Base-by-base conservation (phyloP, 2,329 filamentous ascomycete species). In the Xylariaceae sp. region DNA sequence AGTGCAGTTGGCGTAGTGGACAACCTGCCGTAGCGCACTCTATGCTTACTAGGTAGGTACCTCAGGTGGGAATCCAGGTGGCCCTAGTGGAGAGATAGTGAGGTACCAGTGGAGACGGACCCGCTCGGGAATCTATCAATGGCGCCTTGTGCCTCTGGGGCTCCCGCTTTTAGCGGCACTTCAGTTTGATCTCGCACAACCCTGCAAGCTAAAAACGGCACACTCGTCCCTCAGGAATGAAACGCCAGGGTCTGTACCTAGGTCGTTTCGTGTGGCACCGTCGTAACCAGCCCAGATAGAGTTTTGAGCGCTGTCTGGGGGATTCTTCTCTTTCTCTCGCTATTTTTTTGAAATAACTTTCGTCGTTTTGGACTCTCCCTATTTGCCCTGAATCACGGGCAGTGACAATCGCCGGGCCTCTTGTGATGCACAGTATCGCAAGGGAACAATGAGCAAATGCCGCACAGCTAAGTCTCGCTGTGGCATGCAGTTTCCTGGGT, bases 151-250 rank as follows among this genome's bases (percentile, higher is more conserved):
- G 30, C 41, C 48, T 41, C 59, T 61, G 63, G 55, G 61, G 52
- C 56, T 64, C 63, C 63, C 63, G 63, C 58, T 63, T 62, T 64
- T 64, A 64, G 63, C 56, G 63, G 61, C 63, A 47, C 58, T 58
- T 63, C 56, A 54, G 49, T 44, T 35, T 51, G 52, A 56, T 60
- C 35, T 18, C 11, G 23, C 17, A 17, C 37, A 51, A 30, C 9
- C 54, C 23, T 34, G 13, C 50, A 45, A 34, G 53, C 53, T 57
- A 56, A 56, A 61, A 59, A 51, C 51, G 54, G 57, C 52, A 51
- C 39, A 55, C 23, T n/a, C 56, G 30, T 35, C 13, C 45, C 41
- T 59, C 35, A 30, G 37, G 37, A 41, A 41, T 63, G 61, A 61
- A 65, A 63, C 63, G 64, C 50, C 52, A 61, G 39, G 53, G 51